Evolutionary conservation across 257 asterid genomes (phyloP).

Genomic region (Solanum etuberosum): DNA sequence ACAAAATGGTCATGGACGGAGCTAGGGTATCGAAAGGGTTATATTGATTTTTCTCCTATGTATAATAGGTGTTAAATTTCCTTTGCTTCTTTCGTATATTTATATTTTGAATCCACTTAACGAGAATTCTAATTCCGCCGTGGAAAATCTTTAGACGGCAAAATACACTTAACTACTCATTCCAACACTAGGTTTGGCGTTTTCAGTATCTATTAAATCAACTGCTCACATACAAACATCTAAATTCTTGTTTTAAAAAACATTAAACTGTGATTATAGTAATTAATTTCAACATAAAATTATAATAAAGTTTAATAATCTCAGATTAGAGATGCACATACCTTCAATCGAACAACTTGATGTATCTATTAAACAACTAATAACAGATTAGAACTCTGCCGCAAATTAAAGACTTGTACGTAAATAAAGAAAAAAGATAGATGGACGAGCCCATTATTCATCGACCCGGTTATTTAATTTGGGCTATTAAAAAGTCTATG

Average conservation of each 20-base stretch:
- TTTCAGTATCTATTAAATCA: background rate
- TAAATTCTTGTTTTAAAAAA: background rate
- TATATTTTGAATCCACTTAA: no score
- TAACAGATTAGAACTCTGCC: background rate
- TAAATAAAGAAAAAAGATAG: background rate
- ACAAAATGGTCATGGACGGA: background rate
- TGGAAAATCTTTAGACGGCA: background rate
- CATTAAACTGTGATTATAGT: background rate
- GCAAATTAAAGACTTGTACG: accelerated
- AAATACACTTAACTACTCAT: no score
- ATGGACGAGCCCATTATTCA: background rate
- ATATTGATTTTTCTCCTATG: background rate
- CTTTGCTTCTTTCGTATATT: no score
- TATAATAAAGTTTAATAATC: no score
- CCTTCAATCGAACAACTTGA: background rate
- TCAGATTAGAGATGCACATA: background rate
- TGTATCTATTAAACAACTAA: background rate
- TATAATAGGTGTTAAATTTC: background rate
- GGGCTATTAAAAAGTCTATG: background rate
- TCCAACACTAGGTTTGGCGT: background rate
- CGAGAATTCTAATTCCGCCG: accelerated
- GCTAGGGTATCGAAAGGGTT: background rate
- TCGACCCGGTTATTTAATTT: no score
- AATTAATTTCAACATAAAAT: no score
- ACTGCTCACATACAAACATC: background rate